Base-by-base conservation (phyloP, 768 basidiomycete genomes). In the Leccinum barrowsii region DNA sequence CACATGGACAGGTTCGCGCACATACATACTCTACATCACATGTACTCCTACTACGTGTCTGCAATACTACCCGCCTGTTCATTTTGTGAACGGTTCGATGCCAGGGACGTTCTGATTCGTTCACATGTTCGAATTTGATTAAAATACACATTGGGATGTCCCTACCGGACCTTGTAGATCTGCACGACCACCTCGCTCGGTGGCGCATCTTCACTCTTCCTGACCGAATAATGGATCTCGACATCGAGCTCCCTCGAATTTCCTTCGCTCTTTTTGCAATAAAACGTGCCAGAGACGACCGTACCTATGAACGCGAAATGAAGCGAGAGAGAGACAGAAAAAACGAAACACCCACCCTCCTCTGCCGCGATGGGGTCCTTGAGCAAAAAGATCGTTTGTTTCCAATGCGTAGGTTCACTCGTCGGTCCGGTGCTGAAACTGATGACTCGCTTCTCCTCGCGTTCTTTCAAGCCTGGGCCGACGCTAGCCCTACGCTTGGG, bases 391-490 rank as follows among this genome's bases (percentile, higher is more conserved):
- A 93, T 65, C 0, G 96, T 94, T 69, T 99, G 96, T 70, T 94
- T 94, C 96, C 96, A 98, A 71, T 99, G 96, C 26, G 95, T 98
- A 10, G 92, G 85, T 22, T 84, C 83, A 57, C 91, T 94, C 65
- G 76, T 76, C 10, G 96, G 94, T 0, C 96, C 92, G 0, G 96
- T 98, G 65, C 92, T 95, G 74, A 99, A 92, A 70, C 89, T 92
- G 6, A 81, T 83, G 7, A 85, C 69, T 15, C 59, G 65, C 19
- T 66, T 67, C 13, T 72, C 67, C 54, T 73, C 76, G 37, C 75
- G 77, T 57, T 79, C 78, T 65, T 77, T 78, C 8, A 76, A 61
- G 1, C 67, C 68, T 4, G 73, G 73, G n/a, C 81, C 77, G 6
- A 77, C 63, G 68, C 87, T 89, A 59, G 82, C 80, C 30, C 88